phyloP scores from a whole-genome alignment of 176 grass and related monocot genomes.

The Hordeum marinum region DNA sequence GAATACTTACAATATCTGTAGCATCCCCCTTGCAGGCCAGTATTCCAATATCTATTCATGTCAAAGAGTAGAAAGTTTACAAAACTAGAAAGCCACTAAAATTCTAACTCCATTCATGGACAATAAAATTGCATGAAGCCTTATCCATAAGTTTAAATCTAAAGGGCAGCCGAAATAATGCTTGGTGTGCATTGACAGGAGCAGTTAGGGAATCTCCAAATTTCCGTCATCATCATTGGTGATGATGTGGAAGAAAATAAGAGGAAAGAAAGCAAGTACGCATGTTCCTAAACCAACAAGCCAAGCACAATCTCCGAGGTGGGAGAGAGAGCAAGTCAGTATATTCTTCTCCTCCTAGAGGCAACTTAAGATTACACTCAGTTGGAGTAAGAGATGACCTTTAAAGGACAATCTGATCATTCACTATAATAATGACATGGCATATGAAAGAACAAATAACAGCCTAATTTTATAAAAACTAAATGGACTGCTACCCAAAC shows the following conservation, averaged over 20 bases:
- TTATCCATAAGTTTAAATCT: not conserved
- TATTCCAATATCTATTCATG: conserved; percentile 67
- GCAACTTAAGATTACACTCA: not conserved
- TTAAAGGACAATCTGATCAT: not conserved
- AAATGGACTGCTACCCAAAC: not conserved
- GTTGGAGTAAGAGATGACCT: not conserved
- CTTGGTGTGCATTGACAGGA: not conserved
- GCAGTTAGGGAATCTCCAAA: not conserved
- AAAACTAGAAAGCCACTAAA: not conserved
- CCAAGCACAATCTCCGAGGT: not conserved
- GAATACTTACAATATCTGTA: conserved; percentile 86
- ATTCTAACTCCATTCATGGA: not conserved
- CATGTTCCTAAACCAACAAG: not conserved
- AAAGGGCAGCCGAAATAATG: not conserved
- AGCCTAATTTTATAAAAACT: not conserved
- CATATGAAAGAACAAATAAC: not conserved
- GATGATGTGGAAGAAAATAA: not conserved
- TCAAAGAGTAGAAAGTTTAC: not conserved
- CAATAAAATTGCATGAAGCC: not conserved
- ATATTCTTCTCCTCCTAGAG: not conserved
- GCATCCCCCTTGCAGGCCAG: conserved; percentile 85
- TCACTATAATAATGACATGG: not conserved
- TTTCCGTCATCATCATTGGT: not conserved
- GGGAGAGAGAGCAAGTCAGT: not conserved
- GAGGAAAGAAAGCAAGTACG: not conserved